phyloP scores from a whole-genome alignment of 106 monocot genomes.

The Narthecium ossifragum region DNA sequence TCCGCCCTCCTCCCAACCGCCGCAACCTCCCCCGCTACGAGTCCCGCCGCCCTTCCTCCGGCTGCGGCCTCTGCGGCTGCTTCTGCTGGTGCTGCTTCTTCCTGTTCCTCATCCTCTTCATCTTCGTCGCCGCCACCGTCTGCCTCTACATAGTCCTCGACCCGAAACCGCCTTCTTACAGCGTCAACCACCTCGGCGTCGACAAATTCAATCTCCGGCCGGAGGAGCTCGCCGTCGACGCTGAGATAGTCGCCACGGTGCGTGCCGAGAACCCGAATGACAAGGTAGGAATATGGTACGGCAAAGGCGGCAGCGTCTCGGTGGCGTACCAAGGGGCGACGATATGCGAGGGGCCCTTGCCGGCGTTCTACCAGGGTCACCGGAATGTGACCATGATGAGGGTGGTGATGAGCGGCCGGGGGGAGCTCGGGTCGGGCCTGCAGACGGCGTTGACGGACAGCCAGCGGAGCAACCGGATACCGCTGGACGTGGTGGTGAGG shows the following conservation, averaged over 20 bases:
- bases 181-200: conserved; percentile 29
- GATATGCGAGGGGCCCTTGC: conserved; percentile 47
- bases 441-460: conserved; percentile 35
- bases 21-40: conserved; percentile 54
- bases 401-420: conserved; percentile 32
- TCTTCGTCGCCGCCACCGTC: conserved; percentile 7
- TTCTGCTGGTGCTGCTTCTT: conserved; percentile 42
- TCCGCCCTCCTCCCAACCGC: conserved; percentile 43
- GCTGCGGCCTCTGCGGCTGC: conserved; percentile 26
- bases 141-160: conserved; percentile 29
- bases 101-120: conserved; percentile 32
- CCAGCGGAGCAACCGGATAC: conserved; percentile 24
- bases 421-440: conserved; percentile 22
- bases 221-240: conserved; percentile 31
- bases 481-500: conserved; percentile 45
- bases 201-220: conserved; percentile 26
- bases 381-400: conserved; percentile 40
- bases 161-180: conserved; percentile 53
- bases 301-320: conserved; percentile 21
- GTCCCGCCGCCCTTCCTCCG: neutral
- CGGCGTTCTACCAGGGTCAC: conserved; percentile 54
- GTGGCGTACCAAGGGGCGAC: conserved; percentile 27
- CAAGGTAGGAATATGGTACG: conserved; percentile 49
- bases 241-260: conserved; percentile 27
- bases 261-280: conserved; percentile 59